These are phyloP conservation scores for Phytophthora fragariaefolia DNA, from an alignment of 352 stramenopile species.

Conservation along the genomic window DNA sequence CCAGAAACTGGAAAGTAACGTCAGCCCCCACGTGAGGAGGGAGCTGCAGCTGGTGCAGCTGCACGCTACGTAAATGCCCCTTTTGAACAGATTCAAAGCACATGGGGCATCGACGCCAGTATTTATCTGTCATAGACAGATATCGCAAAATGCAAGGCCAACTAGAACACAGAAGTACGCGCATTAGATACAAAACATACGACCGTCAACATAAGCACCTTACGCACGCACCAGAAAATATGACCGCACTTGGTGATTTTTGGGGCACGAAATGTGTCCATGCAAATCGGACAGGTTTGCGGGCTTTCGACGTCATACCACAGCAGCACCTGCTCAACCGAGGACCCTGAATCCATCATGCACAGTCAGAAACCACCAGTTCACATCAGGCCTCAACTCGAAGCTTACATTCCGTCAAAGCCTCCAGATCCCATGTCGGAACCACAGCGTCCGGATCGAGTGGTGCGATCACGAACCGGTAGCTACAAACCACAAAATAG, in stretches of 20 bases:
- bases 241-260: conserved; percentile 91
- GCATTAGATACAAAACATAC: conserved; percentile 1
- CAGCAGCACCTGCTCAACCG: conserved; percentile 84
- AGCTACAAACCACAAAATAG: conserved; percentile 45
- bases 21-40: conserved; percentile 60
- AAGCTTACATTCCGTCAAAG: conserved; percentile 79
- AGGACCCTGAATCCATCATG: conserved; percentile 58
- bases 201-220: neutral
- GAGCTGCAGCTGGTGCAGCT: conserved; percentile 61
- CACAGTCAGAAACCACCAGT: neutral
- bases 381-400: neutral
- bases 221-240: conserved; percentile 77
- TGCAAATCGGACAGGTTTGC: conserved; percentile 80
- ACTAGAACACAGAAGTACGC: conserved; percentile 37
- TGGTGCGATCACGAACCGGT: conserved; percentile 82
- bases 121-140: conserved; percentile 86
- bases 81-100: conserved; percentile 90
- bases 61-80: conserved; percentile 75
- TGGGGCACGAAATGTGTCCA: conserved; percentile 76
- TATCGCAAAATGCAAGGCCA: conserved; percentile 88
- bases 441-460: conserved; percentile 51
- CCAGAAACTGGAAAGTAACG: conserved; percentile 78
- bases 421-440: conserved; percentile 76
- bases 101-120: conserved; percentile 89
- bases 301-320: conserved; percentile 70